These are phyloP conservation scores for Baorangia bicolor DNA, from an alignment of 768 basidiomycete species.

Conservation along the genomic window DNA sequence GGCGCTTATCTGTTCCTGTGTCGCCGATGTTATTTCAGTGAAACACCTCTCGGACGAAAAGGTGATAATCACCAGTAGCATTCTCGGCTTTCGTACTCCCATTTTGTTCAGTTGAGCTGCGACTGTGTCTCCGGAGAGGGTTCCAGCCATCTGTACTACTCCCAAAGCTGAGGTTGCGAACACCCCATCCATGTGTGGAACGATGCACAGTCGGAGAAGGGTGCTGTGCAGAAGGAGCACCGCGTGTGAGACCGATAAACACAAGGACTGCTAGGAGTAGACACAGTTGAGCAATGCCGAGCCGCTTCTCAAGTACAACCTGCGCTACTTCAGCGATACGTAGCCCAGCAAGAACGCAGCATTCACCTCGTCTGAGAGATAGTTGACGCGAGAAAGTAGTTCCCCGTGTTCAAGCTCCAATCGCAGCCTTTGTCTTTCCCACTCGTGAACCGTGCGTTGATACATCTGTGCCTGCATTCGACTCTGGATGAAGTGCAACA, in stretches of 20 bases:
- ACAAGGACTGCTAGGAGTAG: conserved; percentile 79
- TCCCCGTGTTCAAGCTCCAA: conserved; percentile 71
- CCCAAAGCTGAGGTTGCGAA: conserved; percentile 54
- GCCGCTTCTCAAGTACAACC: conserved; percentile 85
- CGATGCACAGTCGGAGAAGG: conserved; percentile 7
- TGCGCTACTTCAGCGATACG: conserved; percentile 29
- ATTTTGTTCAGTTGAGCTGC: conserved; percentile 25
- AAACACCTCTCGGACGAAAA: not conserved
- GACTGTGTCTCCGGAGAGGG: conserved; percentile 27
- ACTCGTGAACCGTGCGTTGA: conserved; percentile 61
- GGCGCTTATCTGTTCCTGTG: not conserved
- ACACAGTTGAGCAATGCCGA: conserved; percentile 85
- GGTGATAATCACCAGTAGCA: conserved; percentile 6
- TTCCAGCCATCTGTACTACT: conserved; percentile 44
- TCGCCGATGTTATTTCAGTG: not conserved
- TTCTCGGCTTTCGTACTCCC: conserved; percentile 14
- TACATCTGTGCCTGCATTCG: conserved; percentile 67
- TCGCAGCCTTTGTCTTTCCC: conserved; percentile 63
- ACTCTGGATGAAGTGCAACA: conserved; percentile 41
- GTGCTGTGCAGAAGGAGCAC: conserved; percentile 41
- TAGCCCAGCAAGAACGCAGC: not conserved
- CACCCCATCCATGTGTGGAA: conserved; percentile 54
- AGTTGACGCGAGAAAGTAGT: conserved; percentile 66
- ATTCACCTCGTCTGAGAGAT: conserved; percentile 77
- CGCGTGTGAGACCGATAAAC: conserved; percentile 85